Evolutionary conservation across 2,329 filamentous ascomycete genomes (phyloP).

Genomic region (Trichoderma arundinaceum): DNA sequence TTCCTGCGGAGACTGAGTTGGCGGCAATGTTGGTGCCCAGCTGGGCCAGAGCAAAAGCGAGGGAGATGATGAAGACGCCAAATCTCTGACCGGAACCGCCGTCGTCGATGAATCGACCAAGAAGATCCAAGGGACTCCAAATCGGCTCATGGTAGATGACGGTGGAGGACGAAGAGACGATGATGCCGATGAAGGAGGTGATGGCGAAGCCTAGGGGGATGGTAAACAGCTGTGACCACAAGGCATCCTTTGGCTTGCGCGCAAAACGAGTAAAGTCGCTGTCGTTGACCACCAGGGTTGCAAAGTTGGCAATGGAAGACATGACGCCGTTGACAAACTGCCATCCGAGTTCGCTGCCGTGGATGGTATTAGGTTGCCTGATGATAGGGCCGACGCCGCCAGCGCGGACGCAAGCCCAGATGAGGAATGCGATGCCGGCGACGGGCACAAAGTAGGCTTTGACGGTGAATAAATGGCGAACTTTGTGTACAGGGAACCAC

Average conservation of each 20-base stretch:
- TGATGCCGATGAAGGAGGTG: conserved; percentile 84
- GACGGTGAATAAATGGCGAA: conserved; percentile 88
- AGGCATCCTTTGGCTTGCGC: conserved; percentile 72
- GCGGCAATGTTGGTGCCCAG: conserved; percentile 87
- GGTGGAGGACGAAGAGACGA: conserved; percentile 74
- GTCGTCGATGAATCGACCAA: conserved; percentile 71
- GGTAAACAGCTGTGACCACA: conserved; percentile 80
- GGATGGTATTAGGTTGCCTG: conserved; percentile 64
- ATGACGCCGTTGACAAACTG: conserved; percentile 84
- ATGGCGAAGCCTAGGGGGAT: conserved; percentile 75
- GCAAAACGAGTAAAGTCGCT: conserved; percentile 89
- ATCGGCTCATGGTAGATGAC: conserved; percentile 71
- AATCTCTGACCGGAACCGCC: conserved; percentile 72
- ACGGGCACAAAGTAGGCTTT: conserved; percentile 84
- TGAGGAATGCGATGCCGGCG: conserved; percentile 84
- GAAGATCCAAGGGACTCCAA: conserved; percentile 74
- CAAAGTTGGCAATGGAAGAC: conserved; percentile 89
- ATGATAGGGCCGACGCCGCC: conserved; percentile 85
- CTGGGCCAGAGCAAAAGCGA: conserved; percentile 77
- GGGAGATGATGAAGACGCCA: conserved; percentile 75
- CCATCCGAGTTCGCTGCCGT: conserved; percentile 78
- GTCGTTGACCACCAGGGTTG: conserved; percentile 81
- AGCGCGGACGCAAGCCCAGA: conserved; percentile 83
- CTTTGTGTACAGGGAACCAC: conserved; percentile 87
- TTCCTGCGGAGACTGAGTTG: conserved; percentile 83